Evolutionary conservation across 1,284 basidiomycete genomes (phyloP).

Genomic region (Stygiomarasmius scandens): DNA sequence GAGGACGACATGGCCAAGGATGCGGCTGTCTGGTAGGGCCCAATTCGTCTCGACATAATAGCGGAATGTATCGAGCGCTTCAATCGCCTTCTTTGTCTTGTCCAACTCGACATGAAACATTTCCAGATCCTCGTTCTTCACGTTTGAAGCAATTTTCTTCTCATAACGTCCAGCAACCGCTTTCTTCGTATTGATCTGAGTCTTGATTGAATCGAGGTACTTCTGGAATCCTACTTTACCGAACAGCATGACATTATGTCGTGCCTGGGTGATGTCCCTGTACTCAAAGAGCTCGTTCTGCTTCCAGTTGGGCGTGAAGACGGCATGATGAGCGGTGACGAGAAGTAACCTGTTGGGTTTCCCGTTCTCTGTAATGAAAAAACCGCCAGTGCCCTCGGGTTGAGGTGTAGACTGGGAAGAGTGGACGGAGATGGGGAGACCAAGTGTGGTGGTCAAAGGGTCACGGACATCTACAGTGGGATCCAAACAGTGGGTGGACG

Average conservation of each 20-base stretch:
- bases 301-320: background rate
- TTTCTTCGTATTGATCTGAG: slow-evolving; percentile 25
- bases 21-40: slow-evolving; percentile 17
- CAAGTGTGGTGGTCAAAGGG: slow-evolving; percentile 35
- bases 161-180: slow-evolving; percentile 17
- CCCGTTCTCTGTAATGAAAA: slow-evolving; percentile 32
- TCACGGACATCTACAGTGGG: slow-evolving; percentile 27
- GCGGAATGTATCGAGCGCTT: background rate
- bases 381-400: slow-evolving; percentile 33
- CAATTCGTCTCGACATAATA: background rate
- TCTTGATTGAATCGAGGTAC: background rate
- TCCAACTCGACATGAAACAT: background rate
- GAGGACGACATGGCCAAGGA: slow-evolving; percentile 31
- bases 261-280: slow-evolving; percentile 14
- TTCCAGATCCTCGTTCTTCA: background rate
- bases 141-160: background rate
- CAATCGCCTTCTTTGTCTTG: background rate
- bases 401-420: slow-evolving; percentile 22
- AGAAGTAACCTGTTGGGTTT: slow-evolving; percentile 24
- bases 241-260: slow-evolving; percentile 27
- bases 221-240: slow-evolving; percentile 23
- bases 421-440: slow-evolving; percentile 32
- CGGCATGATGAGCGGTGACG: slow-evolving; percentile 29
- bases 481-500: slow-evolving; percentile 20
- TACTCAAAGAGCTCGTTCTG: slow-evolving; percentile 20